phyloP scores from a whole-genome alignment of 2,329 filamentous ascomycete genomes.

The Fusarium albosuccineum region DNA sequence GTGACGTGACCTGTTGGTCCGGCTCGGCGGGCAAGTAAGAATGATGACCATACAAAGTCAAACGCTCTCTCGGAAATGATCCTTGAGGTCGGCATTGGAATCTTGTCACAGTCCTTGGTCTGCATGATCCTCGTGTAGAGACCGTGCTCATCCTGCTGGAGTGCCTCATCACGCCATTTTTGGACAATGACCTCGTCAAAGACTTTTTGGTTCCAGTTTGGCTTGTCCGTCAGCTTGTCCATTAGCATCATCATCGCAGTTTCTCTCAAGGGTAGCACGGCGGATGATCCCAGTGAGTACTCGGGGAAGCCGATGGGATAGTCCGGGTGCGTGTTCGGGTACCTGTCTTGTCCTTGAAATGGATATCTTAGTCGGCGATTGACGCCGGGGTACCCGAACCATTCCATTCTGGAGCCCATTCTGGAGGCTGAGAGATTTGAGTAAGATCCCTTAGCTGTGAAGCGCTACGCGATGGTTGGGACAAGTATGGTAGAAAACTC shows the following conservation, averaged over 20 bases:
- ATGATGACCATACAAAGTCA: neutral
- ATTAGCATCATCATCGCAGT: constrained; percentile 44
- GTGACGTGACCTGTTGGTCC: neutral
- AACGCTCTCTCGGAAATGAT: constrained; percentile 7
- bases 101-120: neutral
- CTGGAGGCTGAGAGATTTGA: neutral
- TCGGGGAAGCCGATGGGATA: constrained; percentile 7
- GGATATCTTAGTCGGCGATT: neutral
- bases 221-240: constrained; percentile 43
- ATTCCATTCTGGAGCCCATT: neutral
- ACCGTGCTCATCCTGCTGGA: neutral
- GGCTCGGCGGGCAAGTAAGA: rapidly evolving
- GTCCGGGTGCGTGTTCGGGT: neutral
- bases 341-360: too few species aligned
- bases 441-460: neutral
- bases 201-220: constrained; percentile 41
- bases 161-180: constrained; percentile 17
- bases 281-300: rapidly evolving
- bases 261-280: constrained; percentile 21
- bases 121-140: neutral
- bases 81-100: neutral
- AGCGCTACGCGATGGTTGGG: neutral
- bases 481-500: too few species aligned
- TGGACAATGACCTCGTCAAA: constrained; percentile 21
- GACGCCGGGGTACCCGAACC: neutral